phyloP scores from a whole-genome alignment of 2,329 filamentous ascomycete species.

The Colletotrichum sp. region DNA sequence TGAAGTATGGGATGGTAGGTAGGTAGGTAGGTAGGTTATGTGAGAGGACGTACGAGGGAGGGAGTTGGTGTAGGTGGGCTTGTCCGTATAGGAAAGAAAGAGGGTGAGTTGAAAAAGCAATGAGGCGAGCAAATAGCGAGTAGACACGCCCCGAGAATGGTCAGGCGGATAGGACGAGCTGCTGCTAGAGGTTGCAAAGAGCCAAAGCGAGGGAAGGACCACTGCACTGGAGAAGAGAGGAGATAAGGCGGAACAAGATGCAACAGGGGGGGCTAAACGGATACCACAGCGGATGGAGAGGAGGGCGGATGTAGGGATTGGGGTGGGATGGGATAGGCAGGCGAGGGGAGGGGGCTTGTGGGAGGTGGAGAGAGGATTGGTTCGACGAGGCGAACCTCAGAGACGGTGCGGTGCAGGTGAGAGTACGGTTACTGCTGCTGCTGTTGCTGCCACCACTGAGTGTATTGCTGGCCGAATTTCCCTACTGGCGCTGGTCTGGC shows the following conservation, averaged over 20 bases:
- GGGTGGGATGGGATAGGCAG: constrained; percentile 11
- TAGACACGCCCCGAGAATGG: constrained; percentile 18
- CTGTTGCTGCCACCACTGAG: not conserved
- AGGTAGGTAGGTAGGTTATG: not conserved
- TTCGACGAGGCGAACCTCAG: constrained; percentile 8
- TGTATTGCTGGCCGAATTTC: not conserved
- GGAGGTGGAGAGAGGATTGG: constrained; percentile 17
- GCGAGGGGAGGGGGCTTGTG: constrained; percentile 1
- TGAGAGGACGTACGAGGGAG: not conserved
- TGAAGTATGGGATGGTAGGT: not conserved
- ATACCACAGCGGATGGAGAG: constrained; percentile 16
- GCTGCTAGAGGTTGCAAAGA: constrained; percentile 14
- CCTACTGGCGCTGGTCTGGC: not conserved
- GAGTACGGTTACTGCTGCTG: not conserved
- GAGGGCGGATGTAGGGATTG: constrained; percentile 21
- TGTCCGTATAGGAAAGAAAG: not conserved
- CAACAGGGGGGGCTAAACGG: constrained; percentile 12
- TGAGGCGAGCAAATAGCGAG: constrained; percentile 17
- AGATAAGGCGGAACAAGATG: constrained; percentile 21
- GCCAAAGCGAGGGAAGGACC: constrained; percentile 7
- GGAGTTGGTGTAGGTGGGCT: constrained; percentile 5
- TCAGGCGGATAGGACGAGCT: constrained; percentile 19
- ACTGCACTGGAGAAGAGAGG: constrained; percentile 9
- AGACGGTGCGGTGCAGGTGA: not conserved
- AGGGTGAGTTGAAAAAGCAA: constrained; percentile 4